Evolutionary conservation across 164 flowering plant genomes (phyloP), one percentile per base, ranked within the genome.

Genomic region (Dillenia suffruticosa): DNA sequence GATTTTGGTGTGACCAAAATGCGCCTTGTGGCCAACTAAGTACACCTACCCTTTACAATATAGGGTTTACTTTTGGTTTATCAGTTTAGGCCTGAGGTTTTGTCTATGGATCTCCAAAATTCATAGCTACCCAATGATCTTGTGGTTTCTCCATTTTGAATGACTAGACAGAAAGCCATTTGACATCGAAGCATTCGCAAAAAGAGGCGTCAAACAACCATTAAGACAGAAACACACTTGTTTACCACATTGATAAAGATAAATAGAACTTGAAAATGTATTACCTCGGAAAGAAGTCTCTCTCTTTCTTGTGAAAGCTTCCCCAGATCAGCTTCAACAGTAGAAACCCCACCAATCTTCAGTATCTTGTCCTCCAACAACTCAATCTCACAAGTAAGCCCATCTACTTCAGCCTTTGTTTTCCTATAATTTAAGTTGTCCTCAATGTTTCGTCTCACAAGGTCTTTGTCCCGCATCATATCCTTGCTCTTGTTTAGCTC

Each of bases 201-300:
- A 32, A 32, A 5, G 40, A 32, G 40, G 40, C 6, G 5, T 32
- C 40, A 32, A 0, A 32, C 40, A 5, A 32, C 6, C 6, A 32
- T 32, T 32, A 32, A 32, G 40, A 6, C 5, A 32, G 7, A 32
- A 32, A 32, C 40, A 5, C 40, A 32, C 40, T 32, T 4, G 13
- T 51, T 51, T 51, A 11, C 9, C 9, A 51, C 53, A 50, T 13
- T 1, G 8, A 14, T 50, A 8, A 50, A 50, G 9, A 8, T 8
- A n/a, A 50, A 50, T 50, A 14, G 52, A 14, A 50, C 13, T 50
- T 14, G n/a, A 13, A 50, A 50, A 14, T 50, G 53, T 53, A 51
- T 63, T 79, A 94, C 98, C 96, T 91, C 95, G 52, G 95, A 84
- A 62, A 81, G 86, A 71, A 86, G 85, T 66, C 90, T 78, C 68